Conservation (phyloP, 257 asterid species). For the Verbena officinalis region DNA sequence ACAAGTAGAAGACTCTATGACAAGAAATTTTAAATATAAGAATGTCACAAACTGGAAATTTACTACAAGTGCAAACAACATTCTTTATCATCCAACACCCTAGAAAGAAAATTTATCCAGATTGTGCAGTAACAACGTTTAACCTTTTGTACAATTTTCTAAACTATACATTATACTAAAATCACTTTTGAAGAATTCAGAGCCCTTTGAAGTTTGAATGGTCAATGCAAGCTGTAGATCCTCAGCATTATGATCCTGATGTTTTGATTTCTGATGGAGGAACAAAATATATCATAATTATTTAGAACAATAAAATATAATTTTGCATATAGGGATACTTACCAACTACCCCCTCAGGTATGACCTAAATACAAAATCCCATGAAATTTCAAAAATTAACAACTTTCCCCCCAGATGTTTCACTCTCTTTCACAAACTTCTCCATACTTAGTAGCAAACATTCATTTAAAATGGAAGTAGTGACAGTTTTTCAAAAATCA, state of each 20-base stretch:
- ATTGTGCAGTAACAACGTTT: slow-evolving; percentile 6
- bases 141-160: not conserved
- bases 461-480: too few species aligned
- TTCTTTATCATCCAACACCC: not conserved
- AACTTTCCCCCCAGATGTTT: too few species aligned
- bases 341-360: too few species aligned
- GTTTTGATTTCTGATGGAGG: slow-evolving; percentile 26
- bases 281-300: not conserved
- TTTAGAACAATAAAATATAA: too few species aligned
- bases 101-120: not conserved
- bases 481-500: too few species aligned
- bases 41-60: not conserved
- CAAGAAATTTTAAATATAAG: not conserved
- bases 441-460: too few species aligned
- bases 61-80: not conserved
- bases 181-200: not conserved
- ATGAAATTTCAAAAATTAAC: too few species aligned
- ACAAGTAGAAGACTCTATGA: not conserved
- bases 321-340: too few species aligned
- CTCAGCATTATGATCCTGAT: slow-evolving; percentile 21
- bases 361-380: too few species aligned
- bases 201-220: not conserved
- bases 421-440: too few species aligned
- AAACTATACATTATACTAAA: slow-evolving; percentile 21
- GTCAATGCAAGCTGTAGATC: slow-evolving; percentile 3